phyloP scores from a whole-genome alignment of 495 filamentous ascomycete genomes.

The Lasiosphaeria hispida region DNA sequence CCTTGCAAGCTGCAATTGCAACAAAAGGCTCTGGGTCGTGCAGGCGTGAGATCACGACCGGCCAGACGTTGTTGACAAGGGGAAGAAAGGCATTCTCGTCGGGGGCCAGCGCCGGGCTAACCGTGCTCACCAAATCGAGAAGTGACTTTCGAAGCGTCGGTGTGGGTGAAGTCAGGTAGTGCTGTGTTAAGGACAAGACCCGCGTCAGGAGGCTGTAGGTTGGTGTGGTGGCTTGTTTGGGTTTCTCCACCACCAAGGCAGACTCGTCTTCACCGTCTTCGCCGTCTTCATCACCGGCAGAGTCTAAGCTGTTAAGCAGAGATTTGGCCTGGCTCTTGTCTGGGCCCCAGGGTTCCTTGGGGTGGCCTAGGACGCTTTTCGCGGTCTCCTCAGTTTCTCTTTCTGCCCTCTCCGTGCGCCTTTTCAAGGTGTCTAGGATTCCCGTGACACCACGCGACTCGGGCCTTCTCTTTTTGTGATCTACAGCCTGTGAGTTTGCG shows the following conservation, averaged over 20 bases:
- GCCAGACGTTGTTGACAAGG: constrained; percentile 86
- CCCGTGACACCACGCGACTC: constrained; percentile 9
- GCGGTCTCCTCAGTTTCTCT: constrained; percentile 35
- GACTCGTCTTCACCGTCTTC: constrained; percentile 15
- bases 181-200: constrained; percentile 69
- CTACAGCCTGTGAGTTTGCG: constrained; percentile 21
- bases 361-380: constrained; percentile 20
- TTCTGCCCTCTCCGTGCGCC: constrained; percentile 16
- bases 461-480: constrained; percentile 36
- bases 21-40: constrained; percentile 75
- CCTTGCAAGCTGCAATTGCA: constrained; percentile 63
- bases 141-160: constrained; percentile 73
- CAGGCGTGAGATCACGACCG: constrained; percentile 67
- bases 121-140: constrained; percentile 67
- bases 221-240: constrained; percentile 45
- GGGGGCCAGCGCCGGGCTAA: constrained; percentile 62
- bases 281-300: constrained; percentile 12
- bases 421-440: constrained; percentile 22
- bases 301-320: constrained; percentile 40
- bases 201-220: constrained; percentile 64
- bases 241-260: constrained; percentile 40
- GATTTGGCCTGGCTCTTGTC: constrained; percentile 41
- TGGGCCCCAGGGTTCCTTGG: constrained; percentile 36
- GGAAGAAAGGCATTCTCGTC: constrained; percentile 84
- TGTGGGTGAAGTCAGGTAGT: constrained; percentile 82